Conservation (phyloP, 257 asterid species). For the Leptodermis oblonga region DNA sequence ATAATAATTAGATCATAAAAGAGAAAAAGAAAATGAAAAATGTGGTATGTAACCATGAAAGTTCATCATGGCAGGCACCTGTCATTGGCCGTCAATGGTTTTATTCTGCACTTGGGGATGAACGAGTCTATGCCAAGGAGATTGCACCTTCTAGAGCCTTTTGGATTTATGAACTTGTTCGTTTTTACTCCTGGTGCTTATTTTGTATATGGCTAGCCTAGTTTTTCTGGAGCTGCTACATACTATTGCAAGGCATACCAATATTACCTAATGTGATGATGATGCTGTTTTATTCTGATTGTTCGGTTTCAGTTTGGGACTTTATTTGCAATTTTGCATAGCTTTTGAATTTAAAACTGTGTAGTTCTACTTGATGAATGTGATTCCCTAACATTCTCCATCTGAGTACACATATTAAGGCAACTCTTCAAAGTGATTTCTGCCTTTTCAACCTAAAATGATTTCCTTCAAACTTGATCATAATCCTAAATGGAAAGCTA, state of each 20-base stretch:
- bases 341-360: neutral
- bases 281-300: neutral
- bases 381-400: neutral
- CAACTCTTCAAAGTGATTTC: neutral
- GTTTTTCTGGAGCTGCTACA: neutral
- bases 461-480: neutral
- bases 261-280: slow-evolving; percentile 1
- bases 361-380: too few relatives aligned
- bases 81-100: slow-evolving; percentile 89
- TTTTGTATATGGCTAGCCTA: neutral
- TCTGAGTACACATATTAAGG: neutral
- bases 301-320: neutral
- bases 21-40: neutral
- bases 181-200: neutral
- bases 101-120: slow-evolving; percentile 46
- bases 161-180: slow-evolving; percentile 83
- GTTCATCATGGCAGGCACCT: slow-evolving; percentile 58
- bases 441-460: neutral
- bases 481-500: neutral
- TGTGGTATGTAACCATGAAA: neutral
- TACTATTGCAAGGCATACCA: neutral
- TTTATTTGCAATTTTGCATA: neutral
- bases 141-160: slow-evolving; percentile 86
- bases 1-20: neutral
- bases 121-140: slow-evolving; percentile 44